Evolutionary conservation across 805 yeast genomes (phyloP).

Genomic region (Hanseniaspora hatyaiensis): DNA sequence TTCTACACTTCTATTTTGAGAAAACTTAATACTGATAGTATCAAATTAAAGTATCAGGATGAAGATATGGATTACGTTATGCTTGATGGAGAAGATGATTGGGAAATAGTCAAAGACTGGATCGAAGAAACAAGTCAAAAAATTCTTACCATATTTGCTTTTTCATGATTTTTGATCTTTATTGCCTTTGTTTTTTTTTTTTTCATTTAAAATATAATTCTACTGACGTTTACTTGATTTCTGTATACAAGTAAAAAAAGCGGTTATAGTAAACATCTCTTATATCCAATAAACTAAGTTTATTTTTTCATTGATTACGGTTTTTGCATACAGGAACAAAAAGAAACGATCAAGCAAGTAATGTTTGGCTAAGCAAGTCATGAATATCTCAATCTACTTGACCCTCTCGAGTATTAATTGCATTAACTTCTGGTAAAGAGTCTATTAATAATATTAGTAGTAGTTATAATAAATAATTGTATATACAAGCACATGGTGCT

Average conservation of each 20-base stretch:
- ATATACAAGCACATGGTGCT: too few relatives aligned
- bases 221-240: not conserved
- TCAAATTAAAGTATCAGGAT: slow-evolving; percentile 67
- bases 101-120: slow-evolving; percentile 73
- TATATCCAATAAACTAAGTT: too few relatives aligned
- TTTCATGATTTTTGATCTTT: slow-evolving; percentile 19
- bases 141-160: slow-evolving; percentile 35
- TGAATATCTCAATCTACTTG: too few relatives aligned
- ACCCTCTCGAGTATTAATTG: too few relatives aligned
- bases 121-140: slow-evolving; percentile 41
- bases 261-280: too few relatives aligned
- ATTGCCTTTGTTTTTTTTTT: too few relatives aligned
- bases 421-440: not conserved
- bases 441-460: not conserved
- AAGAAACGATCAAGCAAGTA: too few relatives aligned
- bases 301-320: too few relatives aligned
- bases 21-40: slow-evolving; percentile 39
- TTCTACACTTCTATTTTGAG: slow-evolving; percentile 48
- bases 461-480: too few relatives aligned
- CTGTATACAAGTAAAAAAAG: too few relatives aligned
- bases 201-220: not conserved
- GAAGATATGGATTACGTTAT: slow-evolving; percentile 92
- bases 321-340: too few relatives aligned
- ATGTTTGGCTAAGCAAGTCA: too few relatives aligned
- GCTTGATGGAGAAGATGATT: slow-evolving; percentile 76